Percentiles rank a stretch among this genome's conserved stretches.
Conservation (phyloP, 257 asterid species). For the Solanum etuberosum region DNA sequence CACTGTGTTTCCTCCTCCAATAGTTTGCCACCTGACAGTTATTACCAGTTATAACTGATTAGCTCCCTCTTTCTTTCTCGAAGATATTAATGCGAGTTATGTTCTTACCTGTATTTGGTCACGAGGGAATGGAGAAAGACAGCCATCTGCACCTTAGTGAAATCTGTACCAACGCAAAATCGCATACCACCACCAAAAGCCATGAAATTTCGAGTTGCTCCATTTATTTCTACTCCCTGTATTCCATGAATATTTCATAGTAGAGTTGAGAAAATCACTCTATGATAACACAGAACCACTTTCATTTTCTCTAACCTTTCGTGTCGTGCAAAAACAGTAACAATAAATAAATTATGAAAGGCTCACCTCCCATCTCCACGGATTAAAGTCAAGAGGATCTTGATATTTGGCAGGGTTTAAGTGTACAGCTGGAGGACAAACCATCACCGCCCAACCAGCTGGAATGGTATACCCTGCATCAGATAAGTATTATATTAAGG, state of each 20-base stretch:
- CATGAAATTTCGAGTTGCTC: constrained; percentile 87
- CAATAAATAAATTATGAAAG: neutral
- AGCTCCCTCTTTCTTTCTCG: neutral
- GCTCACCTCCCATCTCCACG: constrained; percentile 93
- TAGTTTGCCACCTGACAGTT: constrained; percentile 43
- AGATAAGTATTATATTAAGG: constrained; percentile 1
- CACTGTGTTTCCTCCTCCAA: constrained; percentile 63
- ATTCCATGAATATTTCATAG: neutral
- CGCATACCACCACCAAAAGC: constrained; percentile 96
- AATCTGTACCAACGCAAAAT: constrained; percentile 86
- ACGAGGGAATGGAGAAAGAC: constrained; percentile 68
- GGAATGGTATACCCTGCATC: constrained; percentile 82
- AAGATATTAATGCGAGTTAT: neutral
- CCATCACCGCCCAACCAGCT: constrained; percentile 91
- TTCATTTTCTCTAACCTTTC: neutral
- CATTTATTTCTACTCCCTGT: constrained; percentile 61
- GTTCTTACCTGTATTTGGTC: constrained; percentile 71
- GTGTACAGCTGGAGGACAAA: constrained; percentile 94
- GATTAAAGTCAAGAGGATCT: constrained; percentile 73
- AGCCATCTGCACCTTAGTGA: constrained; percentile 86
- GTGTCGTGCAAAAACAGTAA: neutral
- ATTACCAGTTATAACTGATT: neutral
- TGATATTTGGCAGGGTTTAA: constrained; percentile 55
- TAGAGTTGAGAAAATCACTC: neutral
- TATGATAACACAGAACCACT: neutral